Evolutionary conservation across 192 early-diverging fungal species (phyloP).

Genomic region (Geranomyces michiganensis): DNA sequence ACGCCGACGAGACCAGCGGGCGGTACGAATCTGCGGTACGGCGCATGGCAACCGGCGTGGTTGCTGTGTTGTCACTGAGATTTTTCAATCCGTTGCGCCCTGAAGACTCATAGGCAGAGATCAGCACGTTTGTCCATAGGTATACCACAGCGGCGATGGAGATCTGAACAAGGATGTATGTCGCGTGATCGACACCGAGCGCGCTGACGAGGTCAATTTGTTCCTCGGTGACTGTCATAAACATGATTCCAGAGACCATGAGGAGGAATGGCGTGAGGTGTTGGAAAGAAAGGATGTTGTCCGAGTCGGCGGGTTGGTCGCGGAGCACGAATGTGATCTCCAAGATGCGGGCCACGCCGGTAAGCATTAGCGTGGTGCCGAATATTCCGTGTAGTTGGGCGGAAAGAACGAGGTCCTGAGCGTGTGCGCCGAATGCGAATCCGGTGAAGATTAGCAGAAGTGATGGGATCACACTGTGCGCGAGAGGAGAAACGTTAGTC

Average conservation of each 20-base stretch:
- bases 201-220: slow-evolving; percentile 5
- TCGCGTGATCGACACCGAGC: slow-evolving; percentile 12
- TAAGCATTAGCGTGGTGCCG: slow-evolving; percentile 10
- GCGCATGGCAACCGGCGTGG: background rate
- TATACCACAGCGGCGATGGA: slow-evolving; percentile 2
- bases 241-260: slow-evolving; percentile 14
- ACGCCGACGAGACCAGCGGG: background rate
- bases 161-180: slow-evolving; percentile 10
- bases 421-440: slow-evolving; percentile 11
- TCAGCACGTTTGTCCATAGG: slow-evolving; percentile 18
- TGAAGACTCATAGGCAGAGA: background rate
- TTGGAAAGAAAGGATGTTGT: slow-evolving; percentile 18
- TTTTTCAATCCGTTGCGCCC: slow-evolving; percentile 1
- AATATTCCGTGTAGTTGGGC: slow-evolving; percentile 9
- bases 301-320: slow-evolving; percentile 8
- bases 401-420: slow-evolving; percentile 6
- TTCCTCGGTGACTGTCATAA: slow-evolving; percentile 22
- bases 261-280: slow-evolving; percentile 15
- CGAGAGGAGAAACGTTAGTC: no score
- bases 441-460: slow-evolving; percentile 20
- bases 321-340: slow-evolving; percentile 11
- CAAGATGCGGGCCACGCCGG: slow-evolving; percentile 11
- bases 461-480: background rate
- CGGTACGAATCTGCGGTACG: background rate
- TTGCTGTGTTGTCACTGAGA: background rate